These are phyloP conservation scores for Solanum sparsipilum DNA, from an alignment of 257 asterid genomes.

Conservation along the genomic window DNA sequence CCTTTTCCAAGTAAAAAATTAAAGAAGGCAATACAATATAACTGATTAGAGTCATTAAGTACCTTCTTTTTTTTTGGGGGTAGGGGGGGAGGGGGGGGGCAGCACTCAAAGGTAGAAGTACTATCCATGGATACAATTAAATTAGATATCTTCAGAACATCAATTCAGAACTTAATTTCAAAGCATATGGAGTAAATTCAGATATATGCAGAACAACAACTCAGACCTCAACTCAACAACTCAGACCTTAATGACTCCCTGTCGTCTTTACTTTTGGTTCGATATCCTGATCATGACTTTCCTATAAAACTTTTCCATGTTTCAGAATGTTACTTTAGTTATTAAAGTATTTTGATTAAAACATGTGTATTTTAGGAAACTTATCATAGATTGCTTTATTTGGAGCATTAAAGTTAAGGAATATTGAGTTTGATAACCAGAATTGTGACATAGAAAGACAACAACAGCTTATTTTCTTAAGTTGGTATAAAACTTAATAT, in stretches of 20 bases:
- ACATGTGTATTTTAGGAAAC: neutral
- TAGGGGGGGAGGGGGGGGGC: no score
- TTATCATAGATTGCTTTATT: neutral
- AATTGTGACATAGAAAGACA: neutral
- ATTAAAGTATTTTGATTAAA: neutral
- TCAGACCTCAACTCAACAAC: neutral
- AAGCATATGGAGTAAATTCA: neutral
- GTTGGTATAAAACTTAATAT: neutral
- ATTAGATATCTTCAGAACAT: neutral
- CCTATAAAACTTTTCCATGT: neutral
- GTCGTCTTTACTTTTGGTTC: neutral
- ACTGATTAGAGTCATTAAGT: neutral
- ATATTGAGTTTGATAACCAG: neutral
- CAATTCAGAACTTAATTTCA: neutral
- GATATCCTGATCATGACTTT: neutral
- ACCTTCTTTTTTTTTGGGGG: neutral
- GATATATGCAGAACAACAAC: neutral
- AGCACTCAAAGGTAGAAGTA: neutral
- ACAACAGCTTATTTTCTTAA: neutral
- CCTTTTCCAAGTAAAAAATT: no score
- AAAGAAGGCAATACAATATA: neutral
- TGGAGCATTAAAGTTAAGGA: neutral
- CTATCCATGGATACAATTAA: neutral
- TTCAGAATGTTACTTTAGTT: neutral
- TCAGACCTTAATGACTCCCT: neutral